phyloP scores from a whole-genome alignment of 108 stramenopile species.

The Cyclotella distinguenda region DNA sequence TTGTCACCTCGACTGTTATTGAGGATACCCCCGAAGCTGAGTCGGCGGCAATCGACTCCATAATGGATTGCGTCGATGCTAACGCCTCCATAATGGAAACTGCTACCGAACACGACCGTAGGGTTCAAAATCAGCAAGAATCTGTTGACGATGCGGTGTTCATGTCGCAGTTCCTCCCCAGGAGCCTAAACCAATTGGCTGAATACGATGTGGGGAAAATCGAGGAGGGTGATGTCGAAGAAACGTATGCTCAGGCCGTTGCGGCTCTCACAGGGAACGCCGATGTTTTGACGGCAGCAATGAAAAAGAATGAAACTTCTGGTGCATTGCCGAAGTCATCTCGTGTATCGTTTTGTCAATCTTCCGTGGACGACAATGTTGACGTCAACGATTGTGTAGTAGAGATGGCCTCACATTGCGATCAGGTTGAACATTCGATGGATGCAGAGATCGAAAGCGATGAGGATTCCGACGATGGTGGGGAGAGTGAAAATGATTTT shows the following conservation, averaged over 20 bases:
- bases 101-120: constrained; percentile 58
- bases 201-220: constrained; percentile 84
- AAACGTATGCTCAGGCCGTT: constrained; percentile 84
- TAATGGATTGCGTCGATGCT: constrained; percentile 63
- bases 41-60: constrained; percentile 53
- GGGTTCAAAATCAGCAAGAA: constrained; percentile 66
- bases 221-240: constrained; percentile 85
- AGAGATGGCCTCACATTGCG: no score
- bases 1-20: constrained; percentile 59
- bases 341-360: no score
- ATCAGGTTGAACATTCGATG: constrained; percentile 9
- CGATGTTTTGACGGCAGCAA: constrained; percentile 67
- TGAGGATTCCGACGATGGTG: constrained; percentile 34
- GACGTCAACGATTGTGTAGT: no score
- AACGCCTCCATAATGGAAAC: constrained; percentile 25
- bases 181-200: constrained; percentile 86
- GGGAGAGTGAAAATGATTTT: constrained; percentile 46
- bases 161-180: constrained; percentile 88
- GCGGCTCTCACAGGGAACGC: constrained; percentile 85
- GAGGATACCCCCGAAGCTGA: constrained; percentile 60
- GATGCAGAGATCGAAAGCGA: constrained; percentile 37
- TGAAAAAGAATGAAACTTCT: no score
- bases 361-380: no score
- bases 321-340: no score
- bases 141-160: constrained; percentile 88